Conservation (phyloP, 306 rosid genomes). For the Ceratonia siliqua region DNA sequence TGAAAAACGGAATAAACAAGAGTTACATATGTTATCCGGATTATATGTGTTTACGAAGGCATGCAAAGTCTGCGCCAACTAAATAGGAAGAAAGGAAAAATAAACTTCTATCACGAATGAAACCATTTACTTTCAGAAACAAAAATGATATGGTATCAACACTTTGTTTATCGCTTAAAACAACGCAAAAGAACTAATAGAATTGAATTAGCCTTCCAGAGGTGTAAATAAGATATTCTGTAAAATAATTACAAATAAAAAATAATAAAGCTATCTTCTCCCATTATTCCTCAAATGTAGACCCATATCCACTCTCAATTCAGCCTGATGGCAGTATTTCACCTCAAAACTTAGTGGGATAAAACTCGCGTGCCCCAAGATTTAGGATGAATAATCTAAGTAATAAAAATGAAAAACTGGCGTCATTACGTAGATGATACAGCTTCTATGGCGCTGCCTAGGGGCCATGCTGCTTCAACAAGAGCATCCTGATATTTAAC, state of each 20-base stretch:
- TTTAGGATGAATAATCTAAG: constrained; percentile 39
- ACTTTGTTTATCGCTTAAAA: constrained; percentile 37
- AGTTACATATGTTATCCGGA: no score
- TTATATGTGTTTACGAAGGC: neutral
- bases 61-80: no score
- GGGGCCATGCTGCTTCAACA: constrained; percentile 99
- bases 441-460: constrained; percentile 98
- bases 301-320: constrained; percentile 39
- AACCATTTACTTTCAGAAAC: constrained; percentile 1
- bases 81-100: constrained; percentile 2
- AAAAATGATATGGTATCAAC: constrained; percentile 45
- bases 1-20: no score
- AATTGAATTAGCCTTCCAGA: constrained; percentile 41
- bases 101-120: constrained; percentile 27
- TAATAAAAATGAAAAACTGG: constrained; percentile 41
- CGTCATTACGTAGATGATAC: constrained; percentile 64
- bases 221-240: constrained; percentile 37
- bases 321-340: constrained; percentile 27
- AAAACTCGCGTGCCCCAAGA: constrained; percentile 16
- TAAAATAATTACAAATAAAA: constrained; percentile 44
- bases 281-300: constrained; percentile 39
- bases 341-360: constrained; percentile 28
- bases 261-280: constrained; percentile 45
- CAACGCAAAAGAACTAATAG: constrained; percentile 34
- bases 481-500: constrained; percentile 69